Conservation (phyloP, 2,329 filamentous ascomycete species). For the Cladophialophora bantiana region DNA sequence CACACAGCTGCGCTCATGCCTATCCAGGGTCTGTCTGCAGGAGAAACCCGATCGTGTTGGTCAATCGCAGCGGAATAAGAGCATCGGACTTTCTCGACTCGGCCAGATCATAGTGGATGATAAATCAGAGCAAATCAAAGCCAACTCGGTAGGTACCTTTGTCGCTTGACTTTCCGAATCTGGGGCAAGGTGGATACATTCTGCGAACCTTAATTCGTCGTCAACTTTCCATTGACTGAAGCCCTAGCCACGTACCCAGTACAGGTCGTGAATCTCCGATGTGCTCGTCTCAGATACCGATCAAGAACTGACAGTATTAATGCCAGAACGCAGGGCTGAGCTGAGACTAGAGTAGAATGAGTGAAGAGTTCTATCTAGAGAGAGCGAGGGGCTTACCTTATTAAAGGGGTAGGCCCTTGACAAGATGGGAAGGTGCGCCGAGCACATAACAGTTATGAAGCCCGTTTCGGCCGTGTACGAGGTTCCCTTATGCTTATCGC, state of each 20-base stretch:
- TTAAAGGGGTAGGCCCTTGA: background rate
- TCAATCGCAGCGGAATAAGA: background rate
- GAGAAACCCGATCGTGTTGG: background rate
- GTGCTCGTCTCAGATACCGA: background rate
- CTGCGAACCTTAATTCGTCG: background rate
- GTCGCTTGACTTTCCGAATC: background rate
- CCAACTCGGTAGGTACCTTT: background rate
- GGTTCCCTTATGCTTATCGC: constrained; percentile 10
- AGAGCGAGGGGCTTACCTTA: background rate
- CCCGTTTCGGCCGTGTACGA: too few relatives aligned
- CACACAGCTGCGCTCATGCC: background rate
- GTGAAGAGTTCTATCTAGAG: background rate
- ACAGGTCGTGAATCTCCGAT: background rate
- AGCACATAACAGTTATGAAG: background rate
- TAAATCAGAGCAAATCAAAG: background rate
- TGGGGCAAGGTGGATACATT: background rate
- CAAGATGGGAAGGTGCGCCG: background rate
- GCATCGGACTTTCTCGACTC: background rate
- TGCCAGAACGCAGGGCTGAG: background rate
- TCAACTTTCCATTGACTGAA: background rate
- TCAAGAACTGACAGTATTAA: background rate
- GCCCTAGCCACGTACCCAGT: background rate
- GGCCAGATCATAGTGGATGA: background rate
- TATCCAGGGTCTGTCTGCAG: background rate
- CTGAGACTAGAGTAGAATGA: background rate